Evolutionary conservation across 2,329 filamentous ascomycete species (phyloP).

Genomic region (Truncatella angustata): DNA sequence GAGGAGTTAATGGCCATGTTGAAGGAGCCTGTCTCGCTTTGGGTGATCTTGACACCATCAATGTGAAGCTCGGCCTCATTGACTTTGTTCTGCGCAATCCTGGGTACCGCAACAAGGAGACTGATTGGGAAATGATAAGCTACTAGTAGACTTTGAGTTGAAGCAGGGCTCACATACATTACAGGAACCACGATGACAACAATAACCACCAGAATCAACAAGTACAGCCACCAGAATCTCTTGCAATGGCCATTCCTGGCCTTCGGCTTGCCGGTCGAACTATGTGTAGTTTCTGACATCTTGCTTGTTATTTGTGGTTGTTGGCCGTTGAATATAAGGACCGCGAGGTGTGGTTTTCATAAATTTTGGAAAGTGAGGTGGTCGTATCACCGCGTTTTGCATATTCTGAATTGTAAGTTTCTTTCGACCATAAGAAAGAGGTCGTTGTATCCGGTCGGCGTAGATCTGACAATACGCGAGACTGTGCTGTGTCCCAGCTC

Average conservation of each 20-base stretch:
- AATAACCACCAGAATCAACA: slow-evolving; percentile 49
- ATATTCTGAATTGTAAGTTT: too few relatives aligned
- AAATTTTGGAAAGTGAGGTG: too few relatives aligned
- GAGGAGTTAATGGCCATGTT: slow-evolving; percentile 55
- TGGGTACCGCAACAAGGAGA: slow-evolving; percentile 55
- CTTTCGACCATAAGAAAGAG: too few relatives aligned
- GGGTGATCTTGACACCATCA: slow-evolving; percentile 47
- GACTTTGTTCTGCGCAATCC: slow-evolving; percentile 55
- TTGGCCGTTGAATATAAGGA: not conserved
- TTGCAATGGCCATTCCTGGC: slow-evolving; percentile 46
- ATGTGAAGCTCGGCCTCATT: slow-evolving; percentile 52
- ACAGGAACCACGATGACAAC: slow-evolving; percentile 55
- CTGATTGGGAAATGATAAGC: slow-evolving; percentile 28
- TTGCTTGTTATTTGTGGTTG: too few relatives aligned
- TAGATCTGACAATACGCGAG: too few relatives aligned
- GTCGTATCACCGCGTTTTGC: too few relatives aligned
- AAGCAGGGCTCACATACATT: slow-evolving; percentile 47
- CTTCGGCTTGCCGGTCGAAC: slow-evolving; percentile 32
- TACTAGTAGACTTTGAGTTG: not conserved
- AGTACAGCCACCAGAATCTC: slow-evolving; percentile 61
- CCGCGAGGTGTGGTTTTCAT: not conserved
- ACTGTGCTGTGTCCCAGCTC: too few relatives aligned
- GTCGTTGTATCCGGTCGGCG: too few relatives aligned
- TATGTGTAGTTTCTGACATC: slow-evolving; percentile 16
- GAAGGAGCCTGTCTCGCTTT: slow-evolving; percentile 43